A percentile compares a stretch with the other conserved stretches of the same genome.
Conservation (phyloP, 345 rosid species). For the Pelargonium nanum region DNA sequence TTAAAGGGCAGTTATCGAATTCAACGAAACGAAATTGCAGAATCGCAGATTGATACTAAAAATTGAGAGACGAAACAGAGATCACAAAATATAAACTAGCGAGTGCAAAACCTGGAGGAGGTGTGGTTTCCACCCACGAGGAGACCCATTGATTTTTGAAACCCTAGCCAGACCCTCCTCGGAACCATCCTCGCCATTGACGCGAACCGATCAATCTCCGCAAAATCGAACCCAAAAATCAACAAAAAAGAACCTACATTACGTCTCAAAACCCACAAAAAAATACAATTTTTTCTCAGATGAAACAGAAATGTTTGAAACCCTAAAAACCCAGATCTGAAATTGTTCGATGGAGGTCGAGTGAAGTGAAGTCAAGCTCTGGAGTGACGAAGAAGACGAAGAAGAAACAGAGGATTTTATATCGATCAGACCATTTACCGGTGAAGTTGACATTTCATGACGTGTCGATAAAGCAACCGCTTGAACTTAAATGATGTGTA, state of each 20-base stretch:
- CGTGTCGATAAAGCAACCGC: too few species aligned
- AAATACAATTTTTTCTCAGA: too few species aligned
- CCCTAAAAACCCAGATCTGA: too few species aligned
- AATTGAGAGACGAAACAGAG: conserved; percentile 6
- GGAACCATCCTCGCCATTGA: conserved; percentile 33
- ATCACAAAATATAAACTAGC: conserved; percentile 26
- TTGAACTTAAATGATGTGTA: too few species aligned
- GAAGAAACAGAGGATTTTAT: too few species aligned
- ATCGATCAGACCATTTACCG: too few species aligned
- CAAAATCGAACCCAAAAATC: conserved; percentile 6
- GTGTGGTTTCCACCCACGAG: conserved; percentile 99
- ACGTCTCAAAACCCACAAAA: too few species aligned
- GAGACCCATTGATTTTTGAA: conserved; percentile 64
- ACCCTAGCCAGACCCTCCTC: conserved; percentile 56
- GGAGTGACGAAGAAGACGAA: too few species aligned
- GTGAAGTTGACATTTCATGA: too few species aligned
- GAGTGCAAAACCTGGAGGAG: conserved; percentile 95
- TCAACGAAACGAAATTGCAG: conserved; percentile 4
- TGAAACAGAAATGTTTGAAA: too few species aligned
- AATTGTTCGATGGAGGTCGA: too few species aligned
- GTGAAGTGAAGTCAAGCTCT: too few species aligned
- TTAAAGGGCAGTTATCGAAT: neutral
- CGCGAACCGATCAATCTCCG: conserved; percentile 47
- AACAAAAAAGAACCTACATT: conserved; percentile 9
- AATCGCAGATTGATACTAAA: neutral